Base-by-base conservation (phyloP, 306 rosid genomes). In the Cucumis hystrix region DNA sequence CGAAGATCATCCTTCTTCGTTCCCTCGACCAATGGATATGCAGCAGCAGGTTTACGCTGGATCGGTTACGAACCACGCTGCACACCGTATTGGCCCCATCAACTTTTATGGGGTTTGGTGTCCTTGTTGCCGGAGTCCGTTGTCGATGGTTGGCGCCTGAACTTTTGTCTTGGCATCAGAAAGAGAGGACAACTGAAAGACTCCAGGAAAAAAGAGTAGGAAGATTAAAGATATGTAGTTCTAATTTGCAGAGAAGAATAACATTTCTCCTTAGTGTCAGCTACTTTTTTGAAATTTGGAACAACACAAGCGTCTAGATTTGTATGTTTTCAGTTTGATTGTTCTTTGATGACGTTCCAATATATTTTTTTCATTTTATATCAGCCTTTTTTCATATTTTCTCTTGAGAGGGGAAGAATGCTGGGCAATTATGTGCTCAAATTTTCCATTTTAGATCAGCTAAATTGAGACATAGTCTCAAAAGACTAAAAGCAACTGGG, bases 71-170 rank as follows among this genome's bases (percentile, higher is more conserved):
- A 90, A 55, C 92, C 99, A 23, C 96, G 97, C 4, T 92, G 99
- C 93, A 92, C 99, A 0, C 99, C 99, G 35, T 89, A 95, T 81
- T 90, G 97, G 99, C 97, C 93, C 0, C 99, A 95, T 25, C 80
- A 97, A 15, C 73, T 95, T 80, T 85, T 95, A 8, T 95, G 99
- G 99, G 93, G 84, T 1, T 49, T 95, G 83, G 86, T 87, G 8
- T 10, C 1, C 78, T 83, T 84, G 6, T 82, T 95, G 85, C 99
- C 98, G 0, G 97, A 92, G 83, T 87, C 73, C 14, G 47, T 62
- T 20, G 77, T 95, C 1, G 97, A 95, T 79, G 82, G 87, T 13
- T 92, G 97, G 98, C 93, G 99, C 73, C 87, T 95, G 64, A 10
- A 78, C 74, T 92, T 90, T 69, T 88, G 90, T 83, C 86, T 91